These are phyloP conservation scores for Camelina hispida DNA, from an alignment of 345 rosid genomes.

Conservation along the genomic window DNA sequence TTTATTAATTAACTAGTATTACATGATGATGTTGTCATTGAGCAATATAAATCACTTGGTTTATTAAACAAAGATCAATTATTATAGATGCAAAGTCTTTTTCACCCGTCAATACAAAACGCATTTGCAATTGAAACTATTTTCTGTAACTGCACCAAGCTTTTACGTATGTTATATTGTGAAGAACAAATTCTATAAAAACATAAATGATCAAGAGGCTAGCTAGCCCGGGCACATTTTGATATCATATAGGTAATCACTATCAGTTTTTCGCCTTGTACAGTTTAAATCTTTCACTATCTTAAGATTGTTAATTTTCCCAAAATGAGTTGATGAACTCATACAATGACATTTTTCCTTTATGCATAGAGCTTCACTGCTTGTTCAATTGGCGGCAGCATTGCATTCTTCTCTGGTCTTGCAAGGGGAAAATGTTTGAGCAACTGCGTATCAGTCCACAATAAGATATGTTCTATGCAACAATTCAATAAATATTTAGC, in stretches of 20 bases:
- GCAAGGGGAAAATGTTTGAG: conserved; percentile 10
- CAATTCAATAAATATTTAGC: not conserved
- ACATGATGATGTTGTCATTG: too few relatives aligned
- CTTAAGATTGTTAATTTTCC: conserved; percentile 1
- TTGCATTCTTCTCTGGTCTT: conserved; percentile 12
- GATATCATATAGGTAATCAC: not conserved
- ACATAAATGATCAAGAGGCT: not conserved
- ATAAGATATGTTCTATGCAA: not conserved
- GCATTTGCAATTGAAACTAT: not conserved
- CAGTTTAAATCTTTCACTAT: not conserved
- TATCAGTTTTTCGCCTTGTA: conserved; percentile 18
- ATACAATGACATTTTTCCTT: conserved; percentile 18
- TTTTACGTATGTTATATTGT: not conserved
- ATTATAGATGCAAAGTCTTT: too few relatives aligned
- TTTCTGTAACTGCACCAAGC: not conserved
- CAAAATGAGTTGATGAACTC: conserved; percentile 4
- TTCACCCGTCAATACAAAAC: not conserved
- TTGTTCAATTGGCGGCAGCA: conserved; percentile 25
- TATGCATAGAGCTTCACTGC: conserved; percentile 17
- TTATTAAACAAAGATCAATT: too few relatives aligned
- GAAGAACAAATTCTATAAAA: not conserved
- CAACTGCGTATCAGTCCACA: not conserved
- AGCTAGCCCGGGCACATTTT: not conserved
- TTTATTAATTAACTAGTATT: too few relatives aligned
- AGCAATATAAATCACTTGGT: too few relatives aligned